Conservation (phyloP, 805 yeast species). For the Wickerhamiella bombiphila region DNA sequence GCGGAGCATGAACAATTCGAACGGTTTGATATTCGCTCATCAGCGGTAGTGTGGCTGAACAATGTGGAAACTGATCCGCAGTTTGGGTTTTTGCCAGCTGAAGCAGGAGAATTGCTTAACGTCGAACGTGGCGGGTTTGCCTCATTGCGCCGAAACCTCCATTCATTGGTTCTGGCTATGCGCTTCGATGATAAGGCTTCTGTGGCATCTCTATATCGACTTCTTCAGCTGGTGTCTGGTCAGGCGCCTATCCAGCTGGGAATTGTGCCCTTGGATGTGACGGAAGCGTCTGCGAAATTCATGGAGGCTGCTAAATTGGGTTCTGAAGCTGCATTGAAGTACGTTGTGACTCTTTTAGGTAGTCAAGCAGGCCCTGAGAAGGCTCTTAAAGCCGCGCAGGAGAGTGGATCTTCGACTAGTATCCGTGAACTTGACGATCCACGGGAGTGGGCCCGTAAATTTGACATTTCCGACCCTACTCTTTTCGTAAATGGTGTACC, state of each 20-base stretch:
- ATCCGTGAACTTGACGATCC: slow-evolving; percentile 1
- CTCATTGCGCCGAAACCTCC: slow-evolving; percentile 54
- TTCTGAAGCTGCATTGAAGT: slow-evolving; percentile 12
- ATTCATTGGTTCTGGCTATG: slow-evolving; percentile 55
- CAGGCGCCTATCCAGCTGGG: slow-evolving; percentile 72
- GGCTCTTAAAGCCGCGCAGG: slow-evolving; percentile 5
- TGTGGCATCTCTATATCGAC: slow-evolving; percentile 30
- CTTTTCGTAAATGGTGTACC: slow-evolving; percentile 53
- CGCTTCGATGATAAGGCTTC: slow-evolving; percentile 43
- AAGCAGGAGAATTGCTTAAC: slow-evolving; percentile 30
- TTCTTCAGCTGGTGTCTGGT: slow-evolving; percentile 19
- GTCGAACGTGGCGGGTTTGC: slow-evolving; percentile 51
- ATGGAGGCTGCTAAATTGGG: not conserved
- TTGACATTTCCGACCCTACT: slow-evolving; percentile 32
- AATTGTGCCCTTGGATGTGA: slow-evolving; percentile 43
- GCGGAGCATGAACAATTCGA: not conserved
- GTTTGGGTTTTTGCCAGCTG: slow-evolving; percentile 34
- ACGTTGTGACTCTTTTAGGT: slow-evolving; percentile 8
- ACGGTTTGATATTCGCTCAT: slow-evolving; percentile 25
- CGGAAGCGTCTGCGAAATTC: not conserved
- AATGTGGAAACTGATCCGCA: slow-evolving; percentile 51
- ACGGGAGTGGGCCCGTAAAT: slow-evolving; percentile 21
- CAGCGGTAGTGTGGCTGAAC: slow-evolving; percentile 53
- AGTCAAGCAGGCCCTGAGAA: slow-evolving; percentile 10
- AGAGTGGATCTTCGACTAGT: not conserved